Base-by-base conservation (phyloP, 805 yeast species). In the Yarrowia phangngaensis region DNA sequence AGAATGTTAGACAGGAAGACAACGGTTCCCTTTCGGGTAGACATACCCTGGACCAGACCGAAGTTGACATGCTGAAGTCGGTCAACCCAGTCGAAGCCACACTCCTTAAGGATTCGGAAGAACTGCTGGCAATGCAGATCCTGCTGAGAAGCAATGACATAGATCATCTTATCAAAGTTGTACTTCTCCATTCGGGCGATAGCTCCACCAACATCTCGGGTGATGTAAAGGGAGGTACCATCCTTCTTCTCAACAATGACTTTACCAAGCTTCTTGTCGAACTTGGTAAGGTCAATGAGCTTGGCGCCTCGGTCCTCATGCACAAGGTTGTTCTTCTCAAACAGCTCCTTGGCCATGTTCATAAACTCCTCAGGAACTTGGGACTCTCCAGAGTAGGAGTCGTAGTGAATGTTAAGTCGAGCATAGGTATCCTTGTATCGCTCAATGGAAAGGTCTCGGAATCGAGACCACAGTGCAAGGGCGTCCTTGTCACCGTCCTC, bases 1-100 rank as follows among this genome's bases (percentile, higher is more conserved):
- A 92, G 73, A 58, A 92, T 92, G 61, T 79, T 83, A 68, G 92
- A 96, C 61, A 92, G 75, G 75, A 92, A 92, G n/a, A 92, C 97
- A 54, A 92, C 99, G 26, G 95, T 92, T 58, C 99, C 99, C 69
- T 81, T 85, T 73, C 99, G 82, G 52, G 98, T 92, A 20, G 95
- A 84, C 99, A 92, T 92, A 59, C 98, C 98, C 62, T 79, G 84
- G 43, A 92, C 98, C 95, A 92, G 84, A 67, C 99, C 99, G 59
- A 89, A 92, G 70, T 84, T 90, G 59, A 92, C 76, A 67, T 90
- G 97, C 60, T 74, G 75, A 58, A 90, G 71, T 52, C 74, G 75
- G 55, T 77, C 70, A 41, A 95, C 89, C 96, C 96, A 92, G 54
- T 78, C 82, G 65, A 74, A 79, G 35, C 86, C 96, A 83, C 90